A percentile compares a stretch with the other conserved stretches of the same genome.
phyloP scores from a whole-genome alignment of 805 yeast species.

The Kluyveromyces nonfermentans region DNA sequence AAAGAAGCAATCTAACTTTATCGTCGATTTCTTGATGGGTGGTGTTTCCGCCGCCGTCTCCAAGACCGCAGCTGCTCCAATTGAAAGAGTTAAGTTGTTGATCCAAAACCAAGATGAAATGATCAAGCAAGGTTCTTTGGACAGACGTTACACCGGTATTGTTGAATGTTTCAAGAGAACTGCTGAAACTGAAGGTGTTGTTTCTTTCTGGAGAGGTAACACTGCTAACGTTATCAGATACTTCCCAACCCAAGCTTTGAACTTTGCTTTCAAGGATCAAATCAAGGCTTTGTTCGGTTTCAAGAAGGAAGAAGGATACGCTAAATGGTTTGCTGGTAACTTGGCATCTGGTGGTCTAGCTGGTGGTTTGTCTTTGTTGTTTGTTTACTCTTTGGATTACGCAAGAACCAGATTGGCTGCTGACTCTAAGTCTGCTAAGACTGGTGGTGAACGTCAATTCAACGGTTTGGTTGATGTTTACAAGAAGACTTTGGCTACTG shows the following conservation, averaged over 20 bases:
- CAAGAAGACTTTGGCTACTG: conserved; percentile 90
- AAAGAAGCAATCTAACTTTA: conserved; percentile 35
- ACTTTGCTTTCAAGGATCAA: conserved; percentile 97
- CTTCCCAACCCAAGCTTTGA: conserved; percentile 98
- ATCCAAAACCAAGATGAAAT: conserved; percentile 98
- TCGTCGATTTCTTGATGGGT: conserved; percentile 83
- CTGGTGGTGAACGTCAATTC: conserved; percentile 92
- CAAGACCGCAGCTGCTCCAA: conserved; percentile 96
- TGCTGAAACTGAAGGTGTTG: conserved; percentile 84
- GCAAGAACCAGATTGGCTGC: conserved; percentile 99
- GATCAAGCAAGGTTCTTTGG: conserved; percentile 94
- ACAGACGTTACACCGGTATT: conserved; percentile 81
- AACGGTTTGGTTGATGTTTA: conserved; percentile 95
- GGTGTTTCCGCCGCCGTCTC: conserved; percentile 99
- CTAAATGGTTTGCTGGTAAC: conserved; percentile 94
- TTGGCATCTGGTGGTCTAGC: conserved; percentile 98
- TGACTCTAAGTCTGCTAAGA: conserved; percentile 83
- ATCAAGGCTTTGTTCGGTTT: conserved; percentile 92
- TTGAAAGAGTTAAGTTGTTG: conserved; percentile 92
- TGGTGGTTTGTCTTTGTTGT: conserved; percentile 91
- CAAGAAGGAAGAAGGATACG: conserved; percentile 92
- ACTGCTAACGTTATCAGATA: conserved; percentile 97
- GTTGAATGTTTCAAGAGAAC: conserved; percentile 92
- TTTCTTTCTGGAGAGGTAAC: conserved; percentile 98
- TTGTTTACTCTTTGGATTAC: conserved; percentile 94